Evolutionary conservation across 2,329 filamentous ascomycete genomes (phyloP).

Genomic region (Clonostachys rhizophaga): DNA sequence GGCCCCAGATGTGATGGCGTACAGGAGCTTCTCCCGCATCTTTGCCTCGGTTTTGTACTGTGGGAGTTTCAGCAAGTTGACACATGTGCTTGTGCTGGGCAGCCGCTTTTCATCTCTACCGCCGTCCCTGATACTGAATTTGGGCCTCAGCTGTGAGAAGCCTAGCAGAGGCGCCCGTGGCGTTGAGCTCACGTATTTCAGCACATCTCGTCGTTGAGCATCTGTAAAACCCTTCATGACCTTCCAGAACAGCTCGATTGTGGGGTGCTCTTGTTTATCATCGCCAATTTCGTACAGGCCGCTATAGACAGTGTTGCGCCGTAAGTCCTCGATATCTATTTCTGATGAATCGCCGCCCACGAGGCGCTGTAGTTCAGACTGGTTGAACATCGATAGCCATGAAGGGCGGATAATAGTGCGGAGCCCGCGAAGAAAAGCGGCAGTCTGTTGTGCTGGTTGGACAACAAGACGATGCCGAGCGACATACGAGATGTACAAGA

Average conservation of each 20-base stretch:
- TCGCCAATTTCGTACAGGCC: conserved; percentile 89
- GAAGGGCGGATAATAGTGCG: conserved; percentile 82
- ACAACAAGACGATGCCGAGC: conserved; percentile 79
- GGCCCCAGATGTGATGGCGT: conserved; percentile 84
- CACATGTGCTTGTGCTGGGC: conserved; percentile 92
- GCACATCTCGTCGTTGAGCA: conserved; percentile 72
- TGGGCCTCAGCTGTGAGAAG: conserved; percentile 79
- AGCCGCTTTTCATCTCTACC: conserved; percentile 58
- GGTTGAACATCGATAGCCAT: conserved; percentile 99
- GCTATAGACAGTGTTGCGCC: conserved; percentile 79
- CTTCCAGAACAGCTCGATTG: conserved; percentile 84
- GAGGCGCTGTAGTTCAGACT: conserved; percentile 87
- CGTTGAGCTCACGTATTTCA: conserved; percentile 95
- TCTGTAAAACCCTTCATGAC: conserved; percentile 77
- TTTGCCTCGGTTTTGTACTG: conserved; percentile 64
- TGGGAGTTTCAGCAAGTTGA: conserved; percentile 90
- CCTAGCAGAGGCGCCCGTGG: conserved; percentile 85
- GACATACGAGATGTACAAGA: conserved; percentile 92
- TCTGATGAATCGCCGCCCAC: conserved; percentile 82
- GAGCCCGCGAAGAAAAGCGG: conserved; percentile 82
- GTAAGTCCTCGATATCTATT: conserved; percentile 83
- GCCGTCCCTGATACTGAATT: conserved; percentile 85
- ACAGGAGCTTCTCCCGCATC: conserved; percentile 77
- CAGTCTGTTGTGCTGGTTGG: conserved; percentile 77
- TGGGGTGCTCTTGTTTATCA: conserved; percentile 80